Conservation (phyloP, 1,139 yeast genomes). For the Saccharomyces hybrid region DNA sequence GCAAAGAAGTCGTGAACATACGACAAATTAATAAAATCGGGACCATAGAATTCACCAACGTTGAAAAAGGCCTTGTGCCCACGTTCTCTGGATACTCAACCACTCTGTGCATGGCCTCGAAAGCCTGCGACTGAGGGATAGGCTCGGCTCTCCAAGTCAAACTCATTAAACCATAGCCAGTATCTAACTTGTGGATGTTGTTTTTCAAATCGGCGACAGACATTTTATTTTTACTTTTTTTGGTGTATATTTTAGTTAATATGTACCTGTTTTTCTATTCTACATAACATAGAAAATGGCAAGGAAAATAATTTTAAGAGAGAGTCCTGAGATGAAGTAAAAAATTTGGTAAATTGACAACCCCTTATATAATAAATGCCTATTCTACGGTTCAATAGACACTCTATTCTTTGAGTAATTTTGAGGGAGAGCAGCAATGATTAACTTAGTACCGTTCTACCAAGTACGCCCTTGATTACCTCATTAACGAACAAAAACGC, state of each 20-base stretch:
- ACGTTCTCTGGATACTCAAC: conserved; percentile 37
- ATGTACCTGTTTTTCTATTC: neutral
- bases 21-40: conserved; percentile 43
- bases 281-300: neutral
- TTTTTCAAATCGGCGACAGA: conserved; percentile 15
- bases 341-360: neutral
- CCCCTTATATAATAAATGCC: neutral
- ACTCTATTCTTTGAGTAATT: neutral
- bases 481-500: neutral
- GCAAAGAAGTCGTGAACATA: conserved; percentile 51
- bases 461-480: neutral
- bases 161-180: conserved; percentile 36
- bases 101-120: conserved; percentile 38
- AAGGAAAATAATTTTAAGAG: neutral
- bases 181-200: conserved; percentile 15
- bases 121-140: conserved; percentile 35
- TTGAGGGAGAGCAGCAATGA: neutral
- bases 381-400: neutral
- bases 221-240: conserved; percentile 9
- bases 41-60: conserved; percentile 75
- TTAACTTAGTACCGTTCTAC: neutral
- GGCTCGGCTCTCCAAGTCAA: conserved; percentile 48
- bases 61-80: conserved; percentile 55
- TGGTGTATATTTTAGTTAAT: neutral
- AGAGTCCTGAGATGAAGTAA: neutral